Evolutionary conservation across 2,329 filamentous ascomycete species (phyloP).

Genomic region (Talaromyces sp.): DNA sequence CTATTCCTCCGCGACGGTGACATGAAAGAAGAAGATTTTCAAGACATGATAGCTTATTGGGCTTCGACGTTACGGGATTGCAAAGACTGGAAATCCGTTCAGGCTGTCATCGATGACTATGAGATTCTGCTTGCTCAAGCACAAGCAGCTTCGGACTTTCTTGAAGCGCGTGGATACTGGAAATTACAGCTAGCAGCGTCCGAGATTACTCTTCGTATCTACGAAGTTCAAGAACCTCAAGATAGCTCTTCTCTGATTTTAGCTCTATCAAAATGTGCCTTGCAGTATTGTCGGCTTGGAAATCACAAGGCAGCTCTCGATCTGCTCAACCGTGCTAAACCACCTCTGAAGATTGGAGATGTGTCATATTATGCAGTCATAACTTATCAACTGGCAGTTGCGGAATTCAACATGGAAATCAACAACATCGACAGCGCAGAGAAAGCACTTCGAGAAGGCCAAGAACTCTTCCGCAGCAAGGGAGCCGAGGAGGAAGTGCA

Average conservation of each 20-base stretch:
- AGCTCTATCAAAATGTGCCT: constrained; percentile 49
- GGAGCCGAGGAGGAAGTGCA: constrained; percentile 31
- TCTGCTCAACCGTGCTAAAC: constrained; percentile 59
- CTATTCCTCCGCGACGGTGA: constrained; percentile 37
- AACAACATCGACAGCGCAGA: constrained; percentile 63
- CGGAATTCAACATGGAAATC: constrained; percentile 70
- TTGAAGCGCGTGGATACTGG: constrained; percentile 58
- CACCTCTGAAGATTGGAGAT: constrained; percentile 43
- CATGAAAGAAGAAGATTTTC: constrained; percentile 30
- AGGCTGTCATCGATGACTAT: constrained; percentile 51
- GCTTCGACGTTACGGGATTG: constrained; percentile 46
- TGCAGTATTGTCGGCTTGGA: constrained; percentile 60
- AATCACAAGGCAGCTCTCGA: constrained; percentile 59
- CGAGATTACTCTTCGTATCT: constrained; percentile 48
- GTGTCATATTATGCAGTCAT: constrained; percentile 50
- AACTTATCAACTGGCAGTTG: constrained; percentile 66
- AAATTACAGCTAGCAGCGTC: constrained; percentile 51
- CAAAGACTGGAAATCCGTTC: constrained; percentile 43
- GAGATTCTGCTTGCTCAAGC: constrained; percentile 53
- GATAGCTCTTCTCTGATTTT: constrained; percentile 42
- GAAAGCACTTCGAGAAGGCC: constrained; percentile 34
- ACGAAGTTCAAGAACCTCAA: constrained; percentile 45
- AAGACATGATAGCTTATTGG: constrained; percentile 37
- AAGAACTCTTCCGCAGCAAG: constrained; percentile 34
- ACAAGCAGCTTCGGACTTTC: constrained; percentile 55